Evolutionary conservation across 352 stramenopile species (phyloP), one percentile per base, ranked within the genome.

Genomic region (Phytophthora agathidicida): DNA sequence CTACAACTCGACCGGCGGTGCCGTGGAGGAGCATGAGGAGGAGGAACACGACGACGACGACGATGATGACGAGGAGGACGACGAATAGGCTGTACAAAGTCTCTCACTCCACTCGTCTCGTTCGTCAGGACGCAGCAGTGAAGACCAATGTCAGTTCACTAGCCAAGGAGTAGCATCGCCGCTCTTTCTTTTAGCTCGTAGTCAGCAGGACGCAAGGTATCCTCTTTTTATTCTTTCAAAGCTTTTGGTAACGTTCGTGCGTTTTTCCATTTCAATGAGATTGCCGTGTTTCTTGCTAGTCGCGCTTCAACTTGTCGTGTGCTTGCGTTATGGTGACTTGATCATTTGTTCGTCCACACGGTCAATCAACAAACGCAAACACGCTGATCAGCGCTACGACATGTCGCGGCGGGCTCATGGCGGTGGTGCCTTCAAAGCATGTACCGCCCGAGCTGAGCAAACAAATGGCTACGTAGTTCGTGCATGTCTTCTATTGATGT

Each of bases 1-100:
- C 5, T 98, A 98, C 83, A 96, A 98, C 57, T 56, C 56, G 9
- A 49, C 43, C 26, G 91, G 93, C 47, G n/a, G n/a, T n/a, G 38
- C 27, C 26, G 68, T 33, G 20, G 65, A 64, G 9, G 43, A 75
- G 20, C 3, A 87, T 7, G 81, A 93, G 6, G 82, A 92, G 7
- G 81, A 96, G 1, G 73, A 91, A 0, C 63, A 91, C 7, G 73
- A 91, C 11, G 80, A 89, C 0, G 67, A 86, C 5, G 79, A 96
- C 7, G 75, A 85, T 7, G 73, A 88, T 7, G 74, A 87, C 22
- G 39, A 60, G 27, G 61, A 68, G 1, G 68, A 80, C 54, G 78
- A 88, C 62, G 76, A 89, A 58, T 91, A 88, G 67, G 49, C 19
- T 69, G 41, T n/a, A n/a, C n/a, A n/a, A n/a, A n/a, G n/a, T n/a